Base-by-base conservation (phyloP, 2,329 filamentous ascomycete species). In the Massarina eburnea region DNA sequence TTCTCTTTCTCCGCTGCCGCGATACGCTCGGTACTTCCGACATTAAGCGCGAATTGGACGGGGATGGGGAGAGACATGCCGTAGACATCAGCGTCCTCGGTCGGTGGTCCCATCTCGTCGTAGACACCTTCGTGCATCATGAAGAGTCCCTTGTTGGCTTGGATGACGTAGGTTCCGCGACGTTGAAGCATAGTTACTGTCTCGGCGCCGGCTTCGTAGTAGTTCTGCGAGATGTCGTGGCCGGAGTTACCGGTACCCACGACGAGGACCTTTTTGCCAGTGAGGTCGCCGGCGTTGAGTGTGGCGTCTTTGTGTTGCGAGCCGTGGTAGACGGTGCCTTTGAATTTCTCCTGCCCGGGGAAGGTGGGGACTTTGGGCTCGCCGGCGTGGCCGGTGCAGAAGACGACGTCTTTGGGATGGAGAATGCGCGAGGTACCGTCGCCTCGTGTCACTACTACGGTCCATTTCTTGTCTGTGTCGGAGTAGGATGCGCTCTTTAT, bases 121-220 rank as follows among this genome's bases (percentile, higher is more conserved):
- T 75, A 79, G 1, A 81, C 51, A 0, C 76, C 76, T 38, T 76
- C 77, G 43, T 62, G 58, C 8, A 66, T 50, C 5, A 87, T 66
- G 1, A 73, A 69, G 18, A 84, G 76, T 0, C 81, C 73, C 2
- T 75, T 70, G 5, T 81, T 75, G 7, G 80, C 81, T 0, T 81
- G 80, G 0, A 87, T 73, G 3, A 89, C 83, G 43, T 79, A 81
- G 0, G 86, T 88, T 7, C 77, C 80, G 1, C 80, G 82, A 3
- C 86, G 78, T 66, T 89, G 86, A 0, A 89, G 76, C 65, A 89
- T 84, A 0, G 85, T 89, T 1, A 88, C 80, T 3, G 80, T 71
- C 2, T 81, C 73, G 50, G 83, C 84, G 0, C 85, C 86, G 39
- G 82, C 81, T 55, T 87, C 83, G 27, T 80, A 76, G 56, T 78